Percentiles rank a stretch among this genome's conserved stretches.
phyloP scores from a whole-genome alignment of 257 asterid genomes.

The Petunia secreta region DNA sequence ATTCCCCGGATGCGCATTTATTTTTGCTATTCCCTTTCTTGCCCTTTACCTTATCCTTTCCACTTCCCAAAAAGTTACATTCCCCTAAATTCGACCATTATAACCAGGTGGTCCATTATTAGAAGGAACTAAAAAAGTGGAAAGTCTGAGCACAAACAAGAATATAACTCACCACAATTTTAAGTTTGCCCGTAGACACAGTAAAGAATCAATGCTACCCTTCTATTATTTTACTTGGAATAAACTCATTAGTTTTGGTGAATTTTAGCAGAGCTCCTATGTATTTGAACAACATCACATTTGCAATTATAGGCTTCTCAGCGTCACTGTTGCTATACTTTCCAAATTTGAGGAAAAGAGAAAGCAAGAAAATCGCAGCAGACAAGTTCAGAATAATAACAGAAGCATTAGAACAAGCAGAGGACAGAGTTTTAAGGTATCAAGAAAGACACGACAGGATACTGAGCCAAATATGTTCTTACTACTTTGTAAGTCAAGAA shows the following conservation, averaged over 20 bases:
- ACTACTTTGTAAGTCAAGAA: constrained; percentile 44
- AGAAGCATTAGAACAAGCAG: constrained; percentile 46
- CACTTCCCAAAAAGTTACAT: not conserved
- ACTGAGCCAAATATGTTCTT: constrained; percentile 47
- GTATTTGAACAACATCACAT: constrained; percentile 33
- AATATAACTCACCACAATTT: not conserved
- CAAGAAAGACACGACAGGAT: constrained; percentile 54
- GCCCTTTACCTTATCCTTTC: not conserved
- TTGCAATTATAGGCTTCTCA: constrained; percentile 37
- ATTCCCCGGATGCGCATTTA: constrained; percentile 98
- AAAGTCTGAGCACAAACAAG: not conserved
- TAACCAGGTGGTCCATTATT: not conserved
- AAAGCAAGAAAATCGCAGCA: constrained; percentile 19
- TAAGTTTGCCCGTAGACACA: not conserved
- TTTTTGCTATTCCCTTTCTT: not conserved
- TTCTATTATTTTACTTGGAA: not conserved
- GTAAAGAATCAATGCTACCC: not conserved
- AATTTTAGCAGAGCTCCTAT: constrained; percentile 16
- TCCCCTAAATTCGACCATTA: not conserved
- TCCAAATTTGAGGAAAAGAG: constrained; percentile 35
- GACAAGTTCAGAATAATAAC: constrained; percentile 37
- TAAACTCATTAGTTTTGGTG: not conserved
- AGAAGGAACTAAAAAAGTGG: too few species aligned
- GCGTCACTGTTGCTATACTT: constrained; percentile 36
- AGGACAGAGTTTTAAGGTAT: constrained; percentile 31